Evolutionary conservation across 1,139 yeast species (phyloP).

Genomic region (Kluyveromyces sp.): DNA sequence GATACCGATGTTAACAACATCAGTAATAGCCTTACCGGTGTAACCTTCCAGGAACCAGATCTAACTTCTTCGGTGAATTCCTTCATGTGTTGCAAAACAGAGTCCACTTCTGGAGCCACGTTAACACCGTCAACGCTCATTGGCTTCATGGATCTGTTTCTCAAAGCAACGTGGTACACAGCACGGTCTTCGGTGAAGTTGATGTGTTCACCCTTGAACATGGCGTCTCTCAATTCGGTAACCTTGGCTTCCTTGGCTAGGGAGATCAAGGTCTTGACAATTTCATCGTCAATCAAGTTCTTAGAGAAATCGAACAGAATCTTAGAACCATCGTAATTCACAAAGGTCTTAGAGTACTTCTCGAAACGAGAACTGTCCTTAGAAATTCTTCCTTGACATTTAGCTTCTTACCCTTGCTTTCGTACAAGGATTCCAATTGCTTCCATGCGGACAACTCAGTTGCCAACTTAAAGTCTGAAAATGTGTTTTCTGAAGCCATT

Average conservation of each 20-base stretch:
- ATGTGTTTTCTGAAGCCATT: slow-evolving; percentile 19
- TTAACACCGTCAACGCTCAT: slow-evolving; percentile 86
- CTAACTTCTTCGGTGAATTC: slow-evolving; percentile 86
- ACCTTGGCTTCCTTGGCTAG: slow-evolving; percentile 89
- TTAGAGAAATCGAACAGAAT: slow-evolving; percentile 92
- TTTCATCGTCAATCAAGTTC: slow-evolving; percentile 83
- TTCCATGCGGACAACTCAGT: slow-evolving; percentile 81
- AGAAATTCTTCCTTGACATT: slow-evolving; percentile 71
- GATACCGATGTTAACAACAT: slow-evolving; percentile 94
- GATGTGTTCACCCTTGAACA: slow-evolving; percentile 90
- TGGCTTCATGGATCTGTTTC: slow-evolving; percentile 78
- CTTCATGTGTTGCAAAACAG: slow-evolving; percentile 90
- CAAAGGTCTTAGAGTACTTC: slow-evolving; percentile 68
- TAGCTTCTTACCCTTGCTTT: slow-evolving; percentile 57
- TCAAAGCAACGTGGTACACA: slow-evolving; percentile 90
- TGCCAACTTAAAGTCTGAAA: slow-evolving; percentile 54
- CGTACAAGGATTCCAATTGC: slow-evolving; percentile 62
- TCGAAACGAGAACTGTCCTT: slow-evolving; percentile 67
- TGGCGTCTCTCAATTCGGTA: slow-evolving; percentile 76
- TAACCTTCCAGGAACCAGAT: slow-evolving; percentile 91
- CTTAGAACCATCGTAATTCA: slow-evolving; percentile 78
- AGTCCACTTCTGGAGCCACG: slow-evolving; percentile 84
- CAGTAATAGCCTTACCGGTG: slow-evolving; percentile 89
- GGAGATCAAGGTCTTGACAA: slow-evolving; percentile 55
- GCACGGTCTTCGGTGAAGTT: slow-evolving; percentile 95